These are phyloP conservation scores for Kandelia obovata DNA, from an alignment of 345 rosid species.

Conservation along the genomic window DNA sequence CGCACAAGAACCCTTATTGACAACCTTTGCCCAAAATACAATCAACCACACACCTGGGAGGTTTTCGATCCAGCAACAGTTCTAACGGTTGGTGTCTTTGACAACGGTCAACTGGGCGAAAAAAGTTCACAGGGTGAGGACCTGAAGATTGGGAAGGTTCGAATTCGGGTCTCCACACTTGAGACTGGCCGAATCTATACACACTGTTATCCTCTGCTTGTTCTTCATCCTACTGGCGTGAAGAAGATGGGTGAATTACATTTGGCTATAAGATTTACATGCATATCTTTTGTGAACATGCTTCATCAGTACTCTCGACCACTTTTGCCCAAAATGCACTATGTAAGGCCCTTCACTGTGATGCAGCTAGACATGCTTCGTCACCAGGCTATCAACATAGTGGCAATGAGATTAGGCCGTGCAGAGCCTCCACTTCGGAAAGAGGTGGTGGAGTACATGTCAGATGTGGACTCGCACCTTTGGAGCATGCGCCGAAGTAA, in stretches of 20 bases:
- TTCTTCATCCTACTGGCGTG: constrained; percentile 31
- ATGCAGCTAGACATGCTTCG: constrained; percentile 38
- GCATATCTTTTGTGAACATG: constrained; percentile 31
- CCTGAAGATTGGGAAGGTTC: constrained; percentile 31
- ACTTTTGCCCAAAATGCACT: constrained; percentile 34
- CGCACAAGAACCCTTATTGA: constrained; percentile 31
- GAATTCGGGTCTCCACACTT: constrained; percentile 34
- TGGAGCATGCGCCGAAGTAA: constrained; percentile 37
- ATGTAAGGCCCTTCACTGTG: constrained; percentile 28
- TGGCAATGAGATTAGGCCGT: constrained; percentile 31
- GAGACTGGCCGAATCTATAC: constrained; percentile 34
- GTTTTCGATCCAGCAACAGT: constrained; percentile 34
- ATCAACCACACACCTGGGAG: constrained; percentile 35
- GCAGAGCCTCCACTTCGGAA: constrained; percentile 34
- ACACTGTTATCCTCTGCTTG: constrained; percentile 29
- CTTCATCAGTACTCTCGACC: constrained; percentile 29
- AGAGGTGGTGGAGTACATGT: constrained; percentile 37
- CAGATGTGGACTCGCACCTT: constrained; percentile 31
- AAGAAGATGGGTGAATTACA: constrained; percentile 37
- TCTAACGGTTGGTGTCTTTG: constrained; percentile 33
- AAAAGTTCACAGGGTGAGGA: constrained; percentile 28
- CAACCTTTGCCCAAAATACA: constrained; percentile 28
- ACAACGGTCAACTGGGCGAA: constrained; percentile 29
- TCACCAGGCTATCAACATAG: constrained; percentile 34
- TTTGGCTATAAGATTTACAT: constrained; percentile 33